Evolutionary conservation across 2,329 filamentous ascomycete genomes (phyloP), one percentile per base, ranked within the genome.

Genomic region (Fusarium azukiicola): DNA sequence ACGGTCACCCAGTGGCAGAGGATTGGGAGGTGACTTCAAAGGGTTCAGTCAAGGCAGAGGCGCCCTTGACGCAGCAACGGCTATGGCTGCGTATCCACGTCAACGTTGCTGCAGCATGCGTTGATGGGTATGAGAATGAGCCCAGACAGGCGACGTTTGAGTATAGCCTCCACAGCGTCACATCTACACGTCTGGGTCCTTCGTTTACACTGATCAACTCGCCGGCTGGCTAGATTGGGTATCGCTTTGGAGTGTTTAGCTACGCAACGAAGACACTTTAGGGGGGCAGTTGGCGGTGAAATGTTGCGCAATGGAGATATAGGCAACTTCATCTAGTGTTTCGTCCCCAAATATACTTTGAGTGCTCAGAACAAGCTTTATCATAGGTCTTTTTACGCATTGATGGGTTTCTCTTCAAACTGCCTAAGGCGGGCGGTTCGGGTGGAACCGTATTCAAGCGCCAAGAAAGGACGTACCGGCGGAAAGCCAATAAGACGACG

Each of bases 221-320:
- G 74, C 84, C 17, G 90, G 87, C 81, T 11, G 69, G 69, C 1
- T 92, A 91, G 70, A 87, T 90, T 79, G 90, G 88, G 0, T 91
- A 91, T 77, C 85, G 90, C 1, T 92, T 85, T 78, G 90, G 86
- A 0, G 87, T 91, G 6, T 91, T 91, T 72, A 91, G 91, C 77
- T 90, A 86, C 83, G 90, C 90, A 0, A 91, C 90, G 1, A 84
- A 85, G 58, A 46, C 27, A 32, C 63, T 3, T 23, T 83, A 21
- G 83, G 83, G 1, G 83, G 82, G 13, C 77, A 74, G 3, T 58
- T 80, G 36, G n/a, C 3, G 19, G 47, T 68, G 23, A 21, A 54
- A 19, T 42, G 40, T 16, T 68, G 66, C 32, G 4, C 52, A 19
- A 56, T 56, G 21, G 52, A n/a, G 19, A 56, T 19, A 16, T 56